Evolutionary conservation across 768 basidiomycete genomes (phyloP), one percentile per base, ranked within the genome.

Genomic region (Cantharellus cinnabarinus): DNA sequence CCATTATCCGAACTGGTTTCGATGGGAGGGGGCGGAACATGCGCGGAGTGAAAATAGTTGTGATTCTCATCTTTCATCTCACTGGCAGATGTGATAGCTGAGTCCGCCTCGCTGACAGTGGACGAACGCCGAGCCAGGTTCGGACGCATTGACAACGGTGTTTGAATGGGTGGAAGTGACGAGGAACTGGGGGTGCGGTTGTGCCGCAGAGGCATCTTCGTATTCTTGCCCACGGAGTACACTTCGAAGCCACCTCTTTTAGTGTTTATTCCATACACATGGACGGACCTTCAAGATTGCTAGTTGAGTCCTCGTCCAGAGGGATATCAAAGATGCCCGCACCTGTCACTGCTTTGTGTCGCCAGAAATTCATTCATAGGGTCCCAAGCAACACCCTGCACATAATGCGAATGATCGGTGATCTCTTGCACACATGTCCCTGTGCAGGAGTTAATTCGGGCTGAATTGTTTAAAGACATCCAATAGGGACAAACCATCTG

Each of bases 301-400:
- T 58, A 48, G 54, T 5, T 20, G 44, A 35, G 2, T 20, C 52
- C 59, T 41, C 34, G 3, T n/a, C 38, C 42, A 37, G 39, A 39
- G 20, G 35, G 37, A 37, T 10, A 54, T 10, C 14, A 54, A 54
- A 54, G 35, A 14, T 10, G 52, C 52, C 14, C 71, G 60, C 44
- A 72, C 72, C 94, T 78, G 70, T 99, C 95, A 66, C 85, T 89
- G 69, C 88, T 90, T 67, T 99, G 95, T 0, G 95, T 98, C 2
- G 95, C 93, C 62, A 99, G 88, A 67, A 86, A 98, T 69, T 95
- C 89, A 68, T 94, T 91, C 65, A 95, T 71, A 1, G 95, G 95
- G 64, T 99, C 95, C 95, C 95, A 99, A 0, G 94, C 89, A 38
- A 98, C 95, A 4, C 95, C 95, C 73, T 99, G 95, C 0, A 99